Percentiles rank a stretch among this genome's conserved stretches.
phyloP scores from a whole-genome alignment of 2,329 filamentous ascomycete species.

The Trichophyton equinum region DNA sequence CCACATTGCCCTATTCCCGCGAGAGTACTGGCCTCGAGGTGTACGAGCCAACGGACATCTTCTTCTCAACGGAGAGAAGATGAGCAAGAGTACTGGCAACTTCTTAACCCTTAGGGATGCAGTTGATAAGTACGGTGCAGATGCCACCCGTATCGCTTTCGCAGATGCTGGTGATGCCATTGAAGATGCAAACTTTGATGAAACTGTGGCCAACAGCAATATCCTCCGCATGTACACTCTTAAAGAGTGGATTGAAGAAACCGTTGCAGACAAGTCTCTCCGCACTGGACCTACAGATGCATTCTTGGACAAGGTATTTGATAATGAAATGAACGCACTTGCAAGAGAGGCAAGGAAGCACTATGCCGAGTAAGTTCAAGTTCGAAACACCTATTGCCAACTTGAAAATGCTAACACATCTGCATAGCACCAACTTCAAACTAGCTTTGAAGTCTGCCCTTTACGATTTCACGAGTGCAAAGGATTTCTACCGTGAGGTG shows the following conservation, averaged over 20 bases:
- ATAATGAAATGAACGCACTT: conserved; percentile 80
- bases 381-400: background rate
- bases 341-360: conserved; percentile 66
- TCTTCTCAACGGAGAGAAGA: conserved; percentile 93
- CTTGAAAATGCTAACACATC: background rate
- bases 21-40: conserved; percentile 75
- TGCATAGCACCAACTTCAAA: conserved; percentile 58
- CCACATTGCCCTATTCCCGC: conserved; percentile 77
- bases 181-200: conserved; percentile 93
- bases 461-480: conserved; percentile 80
- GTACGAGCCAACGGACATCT: conserved; percentile 87
- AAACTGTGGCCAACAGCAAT: conserved; percentile 81
- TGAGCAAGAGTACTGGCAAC: conserved; percentile 95
- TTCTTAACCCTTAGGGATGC: conserved; percentile 84
- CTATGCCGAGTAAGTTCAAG: conserved; percentile 52
- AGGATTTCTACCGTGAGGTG: conserved; percentile 82
- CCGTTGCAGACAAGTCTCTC: conserved; percentile 59
- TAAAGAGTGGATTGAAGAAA: conserved; percentile 86
- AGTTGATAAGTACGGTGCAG: conserved; percentile 84
- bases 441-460: conserved; percentile 73
- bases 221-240: conserved; percentile 74
- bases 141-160: conserved; percentile 79
- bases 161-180: conserved; percentile 92
- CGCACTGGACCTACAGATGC: conserved; percentile 61
- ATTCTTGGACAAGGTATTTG: conserved; percentile 80